Evolutionary conservation across 371 early-diverging fungal species (phyloP), one percentile per base, ranked within the genome.

Genomic region (Rhizomucor miehei): DNA sequence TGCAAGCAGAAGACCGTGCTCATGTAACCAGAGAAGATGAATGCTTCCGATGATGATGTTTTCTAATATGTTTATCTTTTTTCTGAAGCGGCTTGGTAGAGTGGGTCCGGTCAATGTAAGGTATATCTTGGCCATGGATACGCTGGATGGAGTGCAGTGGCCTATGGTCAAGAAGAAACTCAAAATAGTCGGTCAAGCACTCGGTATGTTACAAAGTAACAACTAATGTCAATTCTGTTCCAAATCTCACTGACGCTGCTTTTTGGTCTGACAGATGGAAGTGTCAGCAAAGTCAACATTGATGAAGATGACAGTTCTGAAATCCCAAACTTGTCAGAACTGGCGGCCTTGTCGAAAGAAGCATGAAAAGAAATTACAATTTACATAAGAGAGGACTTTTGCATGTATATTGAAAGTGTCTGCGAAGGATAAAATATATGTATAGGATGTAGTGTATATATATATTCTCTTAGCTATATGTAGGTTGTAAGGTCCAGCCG

Each of bases 51-150:
- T 39, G 13, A 39, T 6, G 24, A 52, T 51, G 44, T 47, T 43
- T 40, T 46, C 16, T 49, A 25, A 36, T 29, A n/a, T n/a, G n/a
- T n/a, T n/a, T n/a, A n/a, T n/a, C n/a, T n/a, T n/a, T n/a, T 20
- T 25, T 51, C 2, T 40, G 36, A 48, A 63, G 65, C 57, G 87
- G 48, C 83, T 84, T 25, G 87, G 86, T 17, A 73, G 81, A 46
- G 48, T 54, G 21, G 65, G 62, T 6, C 54, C 52, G 43, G 85
- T 88, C 8, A 67, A 78, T 47, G 64, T 85, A 39, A 79, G 81
- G 60, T 88, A 85, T 63, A 57, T 88, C 20, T 46, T 85, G 13
- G 79, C 78, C 1, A 56, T 69, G 52, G 72, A 71, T 11, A 81
- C 84, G 3, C 50, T 80, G 13, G 87, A 77, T 52, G 59, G 55